These are phyloP conservation scores for Eimeria necatrix DNA, from an alignment of 169 alveolate genomes.

Conservation along the genomic window DNA sequence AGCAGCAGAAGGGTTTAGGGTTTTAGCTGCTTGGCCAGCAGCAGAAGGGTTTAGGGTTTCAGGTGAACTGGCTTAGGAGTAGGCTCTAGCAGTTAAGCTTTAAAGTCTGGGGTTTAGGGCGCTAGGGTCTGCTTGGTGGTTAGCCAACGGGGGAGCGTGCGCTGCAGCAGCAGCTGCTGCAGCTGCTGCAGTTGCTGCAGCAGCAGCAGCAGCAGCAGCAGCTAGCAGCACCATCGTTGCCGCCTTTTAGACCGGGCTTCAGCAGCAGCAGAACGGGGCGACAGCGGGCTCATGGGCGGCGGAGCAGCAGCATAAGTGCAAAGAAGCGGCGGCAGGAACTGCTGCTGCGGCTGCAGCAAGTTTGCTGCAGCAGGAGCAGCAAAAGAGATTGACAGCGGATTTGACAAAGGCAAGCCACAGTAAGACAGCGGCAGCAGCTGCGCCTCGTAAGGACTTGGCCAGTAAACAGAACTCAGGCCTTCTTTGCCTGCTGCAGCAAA, in stretches of 20 bases:
- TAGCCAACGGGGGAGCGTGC: not conserved
- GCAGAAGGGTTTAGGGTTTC: not conserved
- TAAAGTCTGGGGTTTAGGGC: not conserved
- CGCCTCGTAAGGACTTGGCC: not conserved
- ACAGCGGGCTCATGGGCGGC: not conserved
- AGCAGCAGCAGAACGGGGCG: not conserved
- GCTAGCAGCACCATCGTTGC: not conserved
- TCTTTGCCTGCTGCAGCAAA: not conserved
- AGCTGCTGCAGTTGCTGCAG: not conserved
- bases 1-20: not conserved
- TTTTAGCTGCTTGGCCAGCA: not conserved
- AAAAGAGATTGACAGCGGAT: not conserved
- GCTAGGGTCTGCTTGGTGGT: not conserved
- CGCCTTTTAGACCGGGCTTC: not conserved
- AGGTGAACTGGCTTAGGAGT: too few relatives aligned
- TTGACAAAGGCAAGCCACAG: not conserved
- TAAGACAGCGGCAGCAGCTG: constrained; percentile 13
- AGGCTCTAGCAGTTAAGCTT: not conserved
- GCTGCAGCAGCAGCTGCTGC: not conserved
- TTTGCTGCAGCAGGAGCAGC: constrained; percentile 15
- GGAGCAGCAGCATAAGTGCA: not conserved
- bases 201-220: not conserved
- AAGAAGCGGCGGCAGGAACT: not conserved
- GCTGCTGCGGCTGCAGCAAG: constrained; percentile 34
- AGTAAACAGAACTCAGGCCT: not conserved